These are phyloP conservation scores for Penicillium aurantiogriseum DNA, from an alignment of 2,329 filamentous ascomycete genomes.

Conservation along the genomic window DNA sequence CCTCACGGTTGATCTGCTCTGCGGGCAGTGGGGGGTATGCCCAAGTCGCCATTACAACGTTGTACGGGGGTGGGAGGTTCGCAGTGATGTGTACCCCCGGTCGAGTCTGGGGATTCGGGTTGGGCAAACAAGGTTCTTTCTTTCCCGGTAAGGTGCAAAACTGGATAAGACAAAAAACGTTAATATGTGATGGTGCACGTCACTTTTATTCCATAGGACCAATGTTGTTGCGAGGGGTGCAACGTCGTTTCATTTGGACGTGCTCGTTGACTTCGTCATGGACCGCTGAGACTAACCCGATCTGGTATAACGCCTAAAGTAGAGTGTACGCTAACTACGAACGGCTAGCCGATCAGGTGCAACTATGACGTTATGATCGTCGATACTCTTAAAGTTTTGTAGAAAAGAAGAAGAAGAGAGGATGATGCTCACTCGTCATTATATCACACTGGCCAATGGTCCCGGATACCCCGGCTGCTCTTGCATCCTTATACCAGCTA, in stretches of 20 bases:
- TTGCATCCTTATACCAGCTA: slow-evolving; percentile 5
- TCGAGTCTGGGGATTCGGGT: background rate
- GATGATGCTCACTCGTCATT: slow-evolving; percentile 21
- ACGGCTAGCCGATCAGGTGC: slow-evolving; percentile 23
- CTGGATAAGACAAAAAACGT: slow-evolving; percentile 16
- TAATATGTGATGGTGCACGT: slow-evolving; percentile 22
- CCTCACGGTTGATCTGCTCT: slow-evolving; percentile 52
- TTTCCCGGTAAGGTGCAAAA: slow-evolving; percentile 1
- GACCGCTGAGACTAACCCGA: slow-evolving; percentile 19
- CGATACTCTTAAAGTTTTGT: background rate
- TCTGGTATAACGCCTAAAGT: slow-evolving; percentile 16
- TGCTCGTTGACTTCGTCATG: slow-evolving; percentile 33
- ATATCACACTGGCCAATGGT: slow-evolving; percentile 19
- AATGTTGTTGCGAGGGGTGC: slow-evolving; percentile 18
- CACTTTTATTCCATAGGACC: slow-evolving; percentile 16
- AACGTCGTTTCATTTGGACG: slow-evolving; percentile 26
- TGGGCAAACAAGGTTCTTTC: background rate
- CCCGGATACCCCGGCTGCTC: slow-evolving; percentile 23
- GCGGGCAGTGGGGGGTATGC: slow-evolving; percentile 59
- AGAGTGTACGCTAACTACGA: slow-evolving; percentile 21
- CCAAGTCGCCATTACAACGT: slow-evolving; percentile 56
- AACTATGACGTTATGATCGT: slow-evolving; percentile 38
- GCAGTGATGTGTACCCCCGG: background rate
- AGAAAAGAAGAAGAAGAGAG: background rate
- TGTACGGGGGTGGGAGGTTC: background rate